Percentiles rank a stretch among this genome's conserved stretches.
These are phyloP conservation scores for Verticillium isaacii DNA, from an alignment of 2,329 filamentous ascomycete species.

Conservation along the genomic window DNA sequence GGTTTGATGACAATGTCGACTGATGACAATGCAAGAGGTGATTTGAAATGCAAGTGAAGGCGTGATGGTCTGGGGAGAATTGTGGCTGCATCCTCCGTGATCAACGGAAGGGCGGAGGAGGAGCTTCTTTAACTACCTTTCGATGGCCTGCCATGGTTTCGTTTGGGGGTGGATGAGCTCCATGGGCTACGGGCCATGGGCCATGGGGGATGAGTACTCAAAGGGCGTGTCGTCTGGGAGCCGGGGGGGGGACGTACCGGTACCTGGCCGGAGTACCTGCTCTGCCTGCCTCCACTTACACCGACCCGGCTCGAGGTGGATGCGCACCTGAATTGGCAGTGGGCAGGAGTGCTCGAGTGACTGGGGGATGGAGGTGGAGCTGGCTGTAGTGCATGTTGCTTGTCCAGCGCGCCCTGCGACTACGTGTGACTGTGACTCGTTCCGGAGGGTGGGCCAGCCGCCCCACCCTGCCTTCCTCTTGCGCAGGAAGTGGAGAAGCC, in stretches of 20 bases:
- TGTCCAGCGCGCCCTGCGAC: background rate
- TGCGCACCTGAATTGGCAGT: background rate
- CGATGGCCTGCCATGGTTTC: background rate
- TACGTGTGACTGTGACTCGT: background rate
- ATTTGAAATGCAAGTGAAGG: background rate
- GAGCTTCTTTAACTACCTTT: background rate
- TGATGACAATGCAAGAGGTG: background rate
- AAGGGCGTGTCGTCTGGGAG: background rate
- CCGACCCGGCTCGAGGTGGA: background rate
- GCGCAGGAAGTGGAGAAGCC: background rate
- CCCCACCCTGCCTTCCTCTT: background rate
- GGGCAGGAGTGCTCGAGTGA: too few species aligned
- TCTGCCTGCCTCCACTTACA: background rate
- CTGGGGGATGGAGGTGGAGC: background rate
- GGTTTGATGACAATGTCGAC: background rate
- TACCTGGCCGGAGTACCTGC: slow-evolving; percentile 8
- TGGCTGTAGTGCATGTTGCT: background rate
- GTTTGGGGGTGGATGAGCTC: too few species aligned
- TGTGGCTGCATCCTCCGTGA: background rate
- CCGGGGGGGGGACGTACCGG: slow-evolving; percentile 13
- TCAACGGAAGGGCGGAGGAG: background rate
- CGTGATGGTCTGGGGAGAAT: background rate
- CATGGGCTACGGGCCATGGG: background rate
- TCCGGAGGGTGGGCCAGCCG: background rate
- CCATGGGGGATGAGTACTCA: background rate